These are phyloP conservation scores for Tolypocladium nubicola DNA, from an alignment of 2,329 filamentous ascomycete genomes.

Conservation along the genomic window DNA sequence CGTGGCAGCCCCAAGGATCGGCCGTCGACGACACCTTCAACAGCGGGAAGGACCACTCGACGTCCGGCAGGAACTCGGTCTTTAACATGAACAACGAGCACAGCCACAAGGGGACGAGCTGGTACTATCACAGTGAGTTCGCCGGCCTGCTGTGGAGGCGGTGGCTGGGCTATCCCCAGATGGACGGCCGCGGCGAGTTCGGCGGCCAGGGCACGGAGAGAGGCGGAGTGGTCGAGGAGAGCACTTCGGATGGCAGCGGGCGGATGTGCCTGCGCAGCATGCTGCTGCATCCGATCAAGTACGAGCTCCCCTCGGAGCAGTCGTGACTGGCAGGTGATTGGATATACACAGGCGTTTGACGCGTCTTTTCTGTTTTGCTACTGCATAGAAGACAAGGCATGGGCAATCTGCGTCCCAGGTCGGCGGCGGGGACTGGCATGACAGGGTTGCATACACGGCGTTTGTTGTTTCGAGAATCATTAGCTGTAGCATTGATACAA, in stretches of 20 bases:
- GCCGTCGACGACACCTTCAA: slow-evolving; percentile 74
- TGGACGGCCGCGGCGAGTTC: slow-evolving; percentile 36
- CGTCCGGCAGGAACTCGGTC: slow-evolving; percentile 53
- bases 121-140: slow-evolving; percentile 78
- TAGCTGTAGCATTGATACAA: not conserved
- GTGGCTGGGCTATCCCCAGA: slow-evolving; percentile 57
- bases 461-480: not conserved
- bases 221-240: slow-evolving; percentile 42
- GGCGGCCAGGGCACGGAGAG: slow-evolving; percentile 35
- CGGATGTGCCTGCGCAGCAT: slow-evolving; percentile 72
- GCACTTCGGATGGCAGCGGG: slow-evolving; percentile 35
- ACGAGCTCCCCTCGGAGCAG: slow-evolving; percentile 39
- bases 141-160: slow-evolving; percentile 67
- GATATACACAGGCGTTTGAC: not conserved
- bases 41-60: slow-evolving; percentile 55
- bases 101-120: slow-evolving; percentile 71
- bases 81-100: slow-evolving; percentile 64
- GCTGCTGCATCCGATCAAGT: slow-evolving; percentile 74
- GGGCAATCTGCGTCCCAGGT: not conserved
- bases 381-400: not conserved
- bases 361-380: not conserved
- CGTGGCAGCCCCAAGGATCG: slow-evolving; percentile 52
- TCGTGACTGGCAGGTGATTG: not conserved
- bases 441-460: not conserved
- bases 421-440: not conserved